These are phyloP conservation scores for Mortierella sp. DNA, from an alignment of 371 early-diverging fungal genomes.

Conservation along the genomic window DNA sequence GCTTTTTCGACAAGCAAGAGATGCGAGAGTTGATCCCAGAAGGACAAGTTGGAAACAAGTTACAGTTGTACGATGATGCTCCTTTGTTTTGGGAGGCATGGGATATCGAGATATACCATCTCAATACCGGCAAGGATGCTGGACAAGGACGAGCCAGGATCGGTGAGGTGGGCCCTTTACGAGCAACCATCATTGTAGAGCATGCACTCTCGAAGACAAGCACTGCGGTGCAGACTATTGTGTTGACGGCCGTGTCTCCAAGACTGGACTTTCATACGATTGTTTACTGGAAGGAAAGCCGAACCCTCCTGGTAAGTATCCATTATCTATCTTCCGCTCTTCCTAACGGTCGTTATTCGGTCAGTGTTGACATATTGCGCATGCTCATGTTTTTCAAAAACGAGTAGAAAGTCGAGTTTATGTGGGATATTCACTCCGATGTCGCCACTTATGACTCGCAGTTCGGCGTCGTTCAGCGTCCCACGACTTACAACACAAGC, in stretches of 20 bases:
- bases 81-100: slow-evolving; percentile 63
- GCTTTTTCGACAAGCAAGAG: slow-evolving; percentile 68
- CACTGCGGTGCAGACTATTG: slow-evolving; percentile 78
- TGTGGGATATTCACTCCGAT: slow-evolving; percentile 86
- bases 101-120: slow-evolving; percentile 90
- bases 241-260: slow-evolving; percentile 73
- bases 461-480: slow-evolving; percentile 91
- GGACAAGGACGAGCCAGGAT: slow-evolving; percentile 54
- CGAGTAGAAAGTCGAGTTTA: slow-evolving; percentile 96
- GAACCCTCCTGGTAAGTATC: slow-evolving; percentile 74
- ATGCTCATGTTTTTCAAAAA: too few species aligned
- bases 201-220: slow-evolving; percentile 75
- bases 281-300: slow-evolving; percentile 94
- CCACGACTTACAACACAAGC: slow-evolving; percentile 94
- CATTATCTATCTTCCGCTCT: slow-evolving; percentile 1
- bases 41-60: slow-evolving; percentile 78
- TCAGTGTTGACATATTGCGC: too few species aligned
- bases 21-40: slow-evolving; percentile 80
- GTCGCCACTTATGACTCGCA: slow-evolving; percentile 94
- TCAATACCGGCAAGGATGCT: slow-evolving; percentile 79
- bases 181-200: slow-evolving; percentile 75
- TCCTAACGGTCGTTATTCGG: too few species aligned
- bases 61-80: slow-evolving; percentile 88
- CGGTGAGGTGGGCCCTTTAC: slow-evolving; percentile 83
- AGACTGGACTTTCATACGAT: slow-evolving; percentile 87